A percentile compares a stretch with the other conserved stretches of the same genome.
Conservation (phyloP, 2,329 filamentous ascomycete species). For the Aspergillus sp. region DNA sequence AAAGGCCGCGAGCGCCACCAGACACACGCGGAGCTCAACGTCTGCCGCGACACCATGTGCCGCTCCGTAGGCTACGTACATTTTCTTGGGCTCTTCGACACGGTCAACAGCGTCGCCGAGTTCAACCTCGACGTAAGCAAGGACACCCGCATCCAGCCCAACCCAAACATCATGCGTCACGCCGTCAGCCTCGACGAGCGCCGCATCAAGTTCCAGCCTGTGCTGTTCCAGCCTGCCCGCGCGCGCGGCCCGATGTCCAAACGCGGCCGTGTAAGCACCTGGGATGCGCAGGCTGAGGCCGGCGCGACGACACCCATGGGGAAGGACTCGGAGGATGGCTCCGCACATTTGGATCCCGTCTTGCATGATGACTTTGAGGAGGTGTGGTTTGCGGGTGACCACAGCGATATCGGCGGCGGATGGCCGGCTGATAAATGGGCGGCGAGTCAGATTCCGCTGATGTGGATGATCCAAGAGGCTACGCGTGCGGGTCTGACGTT, state of each 20-base stretch:
- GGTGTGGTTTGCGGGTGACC: slow-evolving; percentile 68
- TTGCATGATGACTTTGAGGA: slow-evolving; percentile 62
- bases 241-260: background rate
- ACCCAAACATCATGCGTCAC: slow-evolving; percentile 50
- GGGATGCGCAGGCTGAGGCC: slow-evolving; percentile 19
- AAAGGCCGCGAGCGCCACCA: slow-evolving; percentile 1
- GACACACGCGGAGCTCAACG: slow-evolving; percentile 5
- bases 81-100: slow-evolving; percentile 26
- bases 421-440: slow-evolving; percentile 59
- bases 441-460: slow-evolving; percentile 63
- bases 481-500: slow-evolving; percentile 65
- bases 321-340: background rate
- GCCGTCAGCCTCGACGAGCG: slow-evolving; percentile 55
- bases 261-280: slow-evolving; percentile 6
- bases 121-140: slow-evolving; percentile 16
- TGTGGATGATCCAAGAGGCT: slow-evolving; percentile 66
- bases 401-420: slow-evolving; percentile 73
- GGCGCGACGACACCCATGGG: background rate
- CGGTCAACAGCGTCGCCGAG: slow-evolving; percentile 23
- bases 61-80: slow-evolving; percentile 15
- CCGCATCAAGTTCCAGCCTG: slow-evolving; percentile 48
- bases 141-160: slow-evolving; percentile 14
- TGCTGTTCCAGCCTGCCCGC: slow-evolving; percentile 13
- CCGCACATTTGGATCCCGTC: background rate
- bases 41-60: slow-evolving; percentile 17